These are phyloP conservation scores for Chondrostereum purpureum DNA, from an alignment of 1,284 basidiomycete species.

Conservation along the genomic window DNA sequence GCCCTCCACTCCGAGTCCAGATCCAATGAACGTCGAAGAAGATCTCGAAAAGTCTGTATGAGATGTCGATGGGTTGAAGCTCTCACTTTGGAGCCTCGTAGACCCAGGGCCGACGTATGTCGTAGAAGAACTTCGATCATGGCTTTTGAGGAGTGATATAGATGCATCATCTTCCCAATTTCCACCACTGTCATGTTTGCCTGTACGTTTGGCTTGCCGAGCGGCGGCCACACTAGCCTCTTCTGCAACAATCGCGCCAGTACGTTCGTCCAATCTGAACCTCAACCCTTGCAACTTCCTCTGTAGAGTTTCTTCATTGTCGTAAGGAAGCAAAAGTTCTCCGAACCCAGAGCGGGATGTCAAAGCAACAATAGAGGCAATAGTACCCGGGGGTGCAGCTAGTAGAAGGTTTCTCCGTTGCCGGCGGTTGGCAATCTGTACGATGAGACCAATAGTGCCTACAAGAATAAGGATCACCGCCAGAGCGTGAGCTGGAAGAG, in stretches of 20 bases:
- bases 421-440: conserved; percentile 41
- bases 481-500: conserved; percentile 42
- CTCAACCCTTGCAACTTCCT: conserved; percentile 43
- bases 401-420: conserved; percentile 46
- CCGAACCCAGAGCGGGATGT: conserved; percentile 60
- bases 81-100: too few species aligned
- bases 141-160: too few species aligned
- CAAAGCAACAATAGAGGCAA: conserved; percentile 47
- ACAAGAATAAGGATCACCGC: conserved; percentile 38
- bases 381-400: conserved; percentile 50
- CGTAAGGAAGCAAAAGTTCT: conserved; percentile 53
- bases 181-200: too few species aligned
- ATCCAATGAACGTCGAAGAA: too few species aligned
- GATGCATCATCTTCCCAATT: too few species aligned
- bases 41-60: too few species aligned
- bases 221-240: too few species aligned
- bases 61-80: too few species aligned
- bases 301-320: conserved; percentile 36
- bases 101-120: too few species aligned
- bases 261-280: conserved; percentile 52
- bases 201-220: too few species aligned
- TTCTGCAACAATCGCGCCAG: conserved; percentile 57
- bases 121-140: too few species aligned
- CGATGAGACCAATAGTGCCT: conserved; percentile 35
- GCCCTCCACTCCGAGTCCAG: too few species aligned